Conservation (phyloP, 345 rosid species). For the Aurinia saxatilis region DNA sequence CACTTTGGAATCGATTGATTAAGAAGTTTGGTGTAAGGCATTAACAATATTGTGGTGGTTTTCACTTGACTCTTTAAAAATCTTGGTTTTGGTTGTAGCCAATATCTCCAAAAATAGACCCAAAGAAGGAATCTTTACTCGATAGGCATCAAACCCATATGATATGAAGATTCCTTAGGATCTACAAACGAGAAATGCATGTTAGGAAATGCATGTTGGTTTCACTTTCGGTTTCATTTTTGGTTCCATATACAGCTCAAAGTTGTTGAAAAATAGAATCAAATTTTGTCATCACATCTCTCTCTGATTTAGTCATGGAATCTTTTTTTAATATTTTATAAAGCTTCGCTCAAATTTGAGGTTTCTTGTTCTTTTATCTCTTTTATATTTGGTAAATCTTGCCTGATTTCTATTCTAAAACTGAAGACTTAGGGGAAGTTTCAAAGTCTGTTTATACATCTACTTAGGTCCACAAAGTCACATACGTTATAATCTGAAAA, state of each 20-base stretch:
- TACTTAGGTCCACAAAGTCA: constrained; percentile 8
- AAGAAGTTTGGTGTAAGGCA: background rate
- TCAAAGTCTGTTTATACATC: background rate
- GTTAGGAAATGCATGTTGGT: background rate
- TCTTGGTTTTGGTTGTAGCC: constrained; percentile 5
- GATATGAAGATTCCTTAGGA: background rate
- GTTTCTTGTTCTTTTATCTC: background rate
- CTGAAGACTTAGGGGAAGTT: background rate
- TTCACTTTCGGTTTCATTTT: constrained; percentile 4
- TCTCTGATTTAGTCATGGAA: background rate
- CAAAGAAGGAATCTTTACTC: background rate
- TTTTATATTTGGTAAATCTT: background rate
- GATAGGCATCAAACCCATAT: constrained; percentile 7
- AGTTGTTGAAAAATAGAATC: constrained; percentile 16
- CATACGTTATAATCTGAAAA: constrained; percentile 16
- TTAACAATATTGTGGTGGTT: background rate
- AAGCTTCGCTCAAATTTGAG: background rate
- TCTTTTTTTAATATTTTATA: background rate
- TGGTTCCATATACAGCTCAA: background rate
- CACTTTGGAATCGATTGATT: constrained; percentile 10
- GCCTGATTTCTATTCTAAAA: background rate
- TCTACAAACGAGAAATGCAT: constrained; percentile 6
- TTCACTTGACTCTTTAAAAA: background rate
- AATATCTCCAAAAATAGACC: background rate
- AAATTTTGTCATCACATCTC: constrained; percentile 8